These are phyloP conservation scores for Lipomyces yamadae DNA, from an alignment of 805 yeast species.

Conservation along the genomic window DNA sequence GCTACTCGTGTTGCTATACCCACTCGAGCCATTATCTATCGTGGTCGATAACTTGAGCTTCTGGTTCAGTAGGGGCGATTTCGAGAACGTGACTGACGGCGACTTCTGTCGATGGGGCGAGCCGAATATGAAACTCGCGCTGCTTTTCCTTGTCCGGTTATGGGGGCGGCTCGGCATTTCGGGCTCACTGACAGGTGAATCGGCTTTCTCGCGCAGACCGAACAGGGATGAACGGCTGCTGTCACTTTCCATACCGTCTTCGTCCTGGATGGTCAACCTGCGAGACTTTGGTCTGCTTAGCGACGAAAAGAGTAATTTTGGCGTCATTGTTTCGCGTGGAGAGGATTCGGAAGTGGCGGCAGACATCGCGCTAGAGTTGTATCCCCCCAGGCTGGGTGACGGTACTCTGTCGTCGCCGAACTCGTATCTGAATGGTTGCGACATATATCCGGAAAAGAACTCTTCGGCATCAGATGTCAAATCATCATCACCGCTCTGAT, in stretches of 20 bases:
- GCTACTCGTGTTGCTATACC: not conserved
- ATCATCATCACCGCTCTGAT: conserved; percentile 37
- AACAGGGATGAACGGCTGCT: conserved; percentile 35
- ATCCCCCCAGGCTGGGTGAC: conserved; percentile 22
- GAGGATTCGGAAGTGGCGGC: conserved; percentile 32
- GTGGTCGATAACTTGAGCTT: conserved; percentile 14
- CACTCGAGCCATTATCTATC: not conserved
- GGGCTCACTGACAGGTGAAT: conserved; percentile 35
- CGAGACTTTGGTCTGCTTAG: conserved; percentile 27
- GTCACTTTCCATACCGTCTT: conserved; percentile 36
- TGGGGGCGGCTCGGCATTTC: conserved; percentile 18
- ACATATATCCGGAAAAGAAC: conserved; percentile 21
- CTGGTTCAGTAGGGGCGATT: conserved; percentile 27
- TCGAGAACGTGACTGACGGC: conserved; percentile 30
- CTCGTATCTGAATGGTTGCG: conserved; percentile 23
- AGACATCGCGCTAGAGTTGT: conserved; percentile 24
- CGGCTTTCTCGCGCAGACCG: conserved; percentile 33
- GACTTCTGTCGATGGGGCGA: conserved; percentile 37
- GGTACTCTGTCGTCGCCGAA: conserved; percentile 39
- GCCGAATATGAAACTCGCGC: conserved; percentile 28
- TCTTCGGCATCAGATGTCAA: conserved; percentile 36
- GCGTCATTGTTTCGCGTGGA: conserved; percentile 23
- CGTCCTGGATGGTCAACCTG: conserved; percentile 20
- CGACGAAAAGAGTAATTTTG: conserved; percentile 10
- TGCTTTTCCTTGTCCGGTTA: conserved; percentile 23